Base-by-base conservation (phyloP, 1,284 basidiomycete genomes). In the Fistulinella cinereoalba region DNA sequence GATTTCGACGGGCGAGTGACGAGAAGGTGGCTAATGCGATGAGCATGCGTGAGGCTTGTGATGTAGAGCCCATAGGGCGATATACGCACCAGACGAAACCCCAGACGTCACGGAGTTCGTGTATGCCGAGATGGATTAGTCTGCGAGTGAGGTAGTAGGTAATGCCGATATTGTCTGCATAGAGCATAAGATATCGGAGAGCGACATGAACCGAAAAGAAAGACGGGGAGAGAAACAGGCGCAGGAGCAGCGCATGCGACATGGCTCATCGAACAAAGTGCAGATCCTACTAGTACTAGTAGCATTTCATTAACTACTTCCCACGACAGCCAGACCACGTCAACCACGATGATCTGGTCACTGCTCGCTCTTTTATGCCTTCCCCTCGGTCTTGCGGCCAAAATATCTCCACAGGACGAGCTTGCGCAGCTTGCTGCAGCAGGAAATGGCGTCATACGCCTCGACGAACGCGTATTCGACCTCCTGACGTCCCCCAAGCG, bases 121-220 rank as follows among this genome's bases (percentile, higher is more conserved):
- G 76, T 16, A 81, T 80, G 52, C 88, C 82, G 62, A 94, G 80
- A 47, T 83, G 79, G 53, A 79, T 77, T 62, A 97, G 83, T 53
- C 93, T 79, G 50, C 83, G 78, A 40, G 93, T 92, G 52, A 97
- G 80, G 67, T 97, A 97, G 71, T 97, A 95, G 15, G 92, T 95
- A 68, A 97, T 95, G 8, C 94, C 94, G 58, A 97, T 91, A 66
- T 92, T 92, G 73, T 94, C 88, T 9, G 89, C 80, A 70, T 97
- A 97, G 18, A 84, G 73, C 60, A 84, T 83, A 58, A 97, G 83
- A 67, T 96, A 96, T 60, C 87, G 82, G 54, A 96, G 81, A 24
- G 92, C 92, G 58, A 94, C 87, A 72, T 93, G 88, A 42, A 94
- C 87, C 15, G 88, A 88, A 72, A 95, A 95, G 76, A 91, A 95